These are phyloP conservation scores for Ambrosia trifida DNA, from an alignment of 129 eudicot genomes.

Conservation along the genomic window DNA sequence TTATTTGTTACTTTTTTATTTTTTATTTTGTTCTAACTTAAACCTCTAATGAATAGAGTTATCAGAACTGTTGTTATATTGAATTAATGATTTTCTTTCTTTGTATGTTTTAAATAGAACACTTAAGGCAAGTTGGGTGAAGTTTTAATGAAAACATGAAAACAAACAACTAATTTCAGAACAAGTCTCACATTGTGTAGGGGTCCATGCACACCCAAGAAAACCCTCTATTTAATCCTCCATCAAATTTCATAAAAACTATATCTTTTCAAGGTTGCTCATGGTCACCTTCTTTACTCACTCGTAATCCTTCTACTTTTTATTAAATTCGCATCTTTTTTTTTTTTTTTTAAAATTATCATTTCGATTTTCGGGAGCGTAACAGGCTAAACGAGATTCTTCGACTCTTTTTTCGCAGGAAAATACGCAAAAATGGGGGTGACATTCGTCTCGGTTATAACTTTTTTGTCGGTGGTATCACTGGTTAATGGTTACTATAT, in stretches of 20 bases:
- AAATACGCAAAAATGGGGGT: constrained; percentile 15
- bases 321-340: not conserved
- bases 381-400: not conserved
- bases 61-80: not conserved
- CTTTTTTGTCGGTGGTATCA: constrained; percentile 37
- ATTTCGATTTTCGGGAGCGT: not conserved
- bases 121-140: constrained; percentile 7
- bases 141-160: constrained; percentile 5
- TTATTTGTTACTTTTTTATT: too few species aligned
- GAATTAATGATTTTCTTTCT: not conserved
- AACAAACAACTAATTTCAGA: constrained; percentile 9
- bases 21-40: too few species aligned
- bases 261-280: constrained; percentile 22
- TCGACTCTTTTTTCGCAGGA: constrained; percentile 3
- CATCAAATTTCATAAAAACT: constrained; percentile 31
- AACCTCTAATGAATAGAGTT: too few species aligned
- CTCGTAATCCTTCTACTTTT: constrained; percentile 10
- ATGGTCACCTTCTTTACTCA: constrained; percentile 24
- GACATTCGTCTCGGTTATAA: constrained; percentile 24
- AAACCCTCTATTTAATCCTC: constrained; percentile 33
- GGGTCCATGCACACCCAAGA: constrained; percentile 35
- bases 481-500: constrained; percentile 55
- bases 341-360: too few species aligned
- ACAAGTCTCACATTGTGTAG: constrained; percentile 26
- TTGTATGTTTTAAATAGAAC: not conserved